Percentiles rank a stretch among this genome's conserved stretches.
Conservation (phyloP, 768 basidiomycete genomes). For the Astraeus odoratus region DNA sequence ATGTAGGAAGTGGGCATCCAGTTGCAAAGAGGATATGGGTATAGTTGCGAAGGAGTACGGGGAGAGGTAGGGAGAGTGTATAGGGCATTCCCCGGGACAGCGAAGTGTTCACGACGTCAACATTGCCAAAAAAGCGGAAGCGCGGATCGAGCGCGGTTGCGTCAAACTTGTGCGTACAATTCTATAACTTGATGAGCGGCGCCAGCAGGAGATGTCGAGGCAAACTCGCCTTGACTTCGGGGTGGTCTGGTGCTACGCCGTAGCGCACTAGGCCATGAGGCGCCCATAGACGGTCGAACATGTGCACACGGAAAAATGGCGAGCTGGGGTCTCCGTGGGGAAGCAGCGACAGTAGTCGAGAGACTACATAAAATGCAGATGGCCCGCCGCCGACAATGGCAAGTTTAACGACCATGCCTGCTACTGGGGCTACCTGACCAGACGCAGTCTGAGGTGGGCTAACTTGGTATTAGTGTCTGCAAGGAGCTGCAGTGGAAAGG, state of each 20-base stretch:
- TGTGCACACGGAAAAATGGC: constrained; percentile 54
- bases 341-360: constrained; percentile 65
- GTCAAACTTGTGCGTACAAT: constrained; percentile 95
- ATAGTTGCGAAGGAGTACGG: constrained; percentile 62
- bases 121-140: constrained; percentile 88
- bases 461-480: no score
- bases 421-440: no score
- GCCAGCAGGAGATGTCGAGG: constrained; percentile 2
- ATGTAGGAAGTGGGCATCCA: constrained; percentile 65
- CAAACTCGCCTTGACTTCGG: constrained; percentile 79
- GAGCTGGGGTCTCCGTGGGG: constrained; percentile 29
- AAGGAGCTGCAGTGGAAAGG: no score
- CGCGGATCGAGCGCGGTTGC: constrained; percentile 69
- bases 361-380: constrained; percentile 93
- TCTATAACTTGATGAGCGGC: constrained; percentile 42
- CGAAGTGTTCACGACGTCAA: constrained; percentile 44
- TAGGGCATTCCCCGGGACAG: constrained; percentile 39
- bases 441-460: no score
- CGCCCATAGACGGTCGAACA: constrained; percentile 90
- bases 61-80: constrained; percentile 50
- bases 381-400: constrained; percentile 94
- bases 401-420: constrained; percentile 52
- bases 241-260: constrained; percentile 97
- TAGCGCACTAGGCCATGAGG: constrained; percentile 94
- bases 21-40: constrained; percentile 83